Base-by-base conservation (phyloP, 345 rosid genomes). In the Pugionium cornutum region DNA sequence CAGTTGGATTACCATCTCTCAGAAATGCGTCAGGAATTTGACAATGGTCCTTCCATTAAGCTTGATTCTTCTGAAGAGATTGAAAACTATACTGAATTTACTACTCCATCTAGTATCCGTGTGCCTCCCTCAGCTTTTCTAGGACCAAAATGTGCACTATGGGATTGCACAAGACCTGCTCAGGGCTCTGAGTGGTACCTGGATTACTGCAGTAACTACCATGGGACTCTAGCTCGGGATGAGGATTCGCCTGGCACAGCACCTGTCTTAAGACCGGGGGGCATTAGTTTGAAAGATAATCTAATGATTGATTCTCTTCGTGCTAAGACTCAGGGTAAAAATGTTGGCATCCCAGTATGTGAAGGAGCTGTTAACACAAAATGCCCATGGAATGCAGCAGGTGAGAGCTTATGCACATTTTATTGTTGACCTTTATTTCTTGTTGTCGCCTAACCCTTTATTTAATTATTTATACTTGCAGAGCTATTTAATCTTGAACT, bases 141-240 rank as follows among this genome's bases (percentile, higher is more conserved):
- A 83, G 89, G 95, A 18, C 95, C 91, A 33, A 87, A 82, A 69
- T 92, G 98, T 81, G 88, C 96, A 6, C 83, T 92, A 2, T 92
- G 95, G 96, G 98, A 89, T 67, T 92, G 98, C 71, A 72, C 88
- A 43, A 83, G 96, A 73, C 98, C 98, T 45, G 88, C 89, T 73
- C 86, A 83, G 32, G 88, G 82, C 36, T 75, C 76, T 36, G 88
- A 82, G 11, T 78, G 80, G 81, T 80, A 59, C 46, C 43, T 68
- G 58, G 85, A 85, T 45, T 89, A 87, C 68, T 92, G 98, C 83
- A 84, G 92, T 64, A 66, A 80, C 66, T 83, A 76, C 80, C 98
- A 89, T 81, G 83, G 82, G 57, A 77, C 66, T 34, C 77, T 84
- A 57, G 92, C 98, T 37, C 48, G 68, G 8, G 76, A 65, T 72